These are phyloP conservation scores for Cryphonectria nitschkei DNA, from an alignment of 2,329 filamentous ascomycete genomes.

Conservation along the genomic window DNA sequence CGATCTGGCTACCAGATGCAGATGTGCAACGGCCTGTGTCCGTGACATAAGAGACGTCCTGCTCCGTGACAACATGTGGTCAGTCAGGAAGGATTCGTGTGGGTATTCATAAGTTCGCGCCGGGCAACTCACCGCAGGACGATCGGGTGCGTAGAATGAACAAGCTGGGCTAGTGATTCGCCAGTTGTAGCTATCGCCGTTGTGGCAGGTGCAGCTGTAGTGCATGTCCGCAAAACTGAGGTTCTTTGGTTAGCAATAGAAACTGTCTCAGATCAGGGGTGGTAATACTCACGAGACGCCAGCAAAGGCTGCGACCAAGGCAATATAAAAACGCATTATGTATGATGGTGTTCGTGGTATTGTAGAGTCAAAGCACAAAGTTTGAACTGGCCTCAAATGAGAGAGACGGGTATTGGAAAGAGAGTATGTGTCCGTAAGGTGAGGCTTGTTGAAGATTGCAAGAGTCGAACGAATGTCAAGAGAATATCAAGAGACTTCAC, in stretches of 20 bases:
- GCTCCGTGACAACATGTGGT: background rate
- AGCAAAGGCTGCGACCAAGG: conserved; percentile 22
- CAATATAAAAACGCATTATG: conserved; percentile 21
- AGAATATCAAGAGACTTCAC: background rate
- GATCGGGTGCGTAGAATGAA: conserved; percentile 27
- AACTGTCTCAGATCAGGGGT: background rate
- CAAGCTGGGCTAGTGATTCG: conserved; percentile 33
- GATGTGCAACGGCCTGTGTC: conserved; percentile 30
- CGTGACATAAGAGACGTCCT: conserved; percentile 28
- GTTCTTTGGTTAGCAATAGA: background rate
- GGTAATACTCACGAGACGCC: conserved; percentile 19
- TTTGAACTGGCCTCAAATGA: background rate
- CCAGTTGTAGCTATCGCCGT: conserved; percentile 34
- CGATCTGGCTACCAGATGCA: conserved; percentile 23
- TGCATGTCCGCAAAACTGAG: conserved; percentile 33
- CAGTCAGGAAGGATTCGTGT: background rate
- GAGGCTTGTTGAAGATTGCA: background rate
- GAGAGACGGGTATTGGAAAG: background rate
- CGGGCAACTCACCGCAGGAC: conserved; percentile 15
- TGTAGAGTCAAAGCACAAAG: background rate
- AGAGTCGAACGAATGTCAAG: background rate
- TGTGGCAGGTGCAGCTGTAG: conserved; percentile 31
- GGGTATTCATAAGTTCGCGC: background rate
- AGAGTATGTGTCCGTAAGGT: background rate
- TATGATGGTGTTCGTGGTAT: background rate